Evolutionary conservation across 2,329 filamentous ascomycete genomes (phyloP).

Genomic region (Neofusicoccum laricinum): DNA sequence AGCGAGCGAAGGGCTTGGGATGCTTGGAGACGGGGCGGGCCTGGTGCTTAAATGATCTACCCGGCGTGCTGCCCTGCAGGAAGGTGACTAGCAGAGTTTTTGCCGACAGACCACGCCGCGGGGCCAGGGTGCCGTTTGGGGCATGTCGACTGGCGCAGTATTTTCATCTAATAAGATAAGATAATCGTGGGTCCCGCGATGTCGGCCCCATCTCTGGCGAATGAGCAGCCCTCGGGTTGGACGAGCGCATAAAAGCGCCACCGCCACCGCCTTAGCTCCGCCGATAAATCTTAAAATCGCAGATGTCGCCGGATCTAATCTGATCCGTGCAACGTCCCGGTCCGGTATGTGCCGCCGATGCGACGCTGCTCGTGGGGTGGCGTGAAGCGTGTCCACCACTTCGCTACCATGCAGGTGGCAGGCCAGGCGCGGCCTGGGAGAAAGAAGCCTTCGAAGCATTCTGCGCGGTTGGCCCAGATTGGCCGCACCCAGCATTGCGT

Average conservation of each 20-base stretch:
- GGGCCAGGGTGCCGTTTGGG: background rate
- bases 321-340: background rate
- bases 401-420: background rate
- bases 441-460: too few species aligned
- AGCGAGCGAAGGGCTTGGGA: background rate
- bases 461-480: too few species aligned
- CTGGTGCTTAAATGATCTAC: conserved; percentile 1
- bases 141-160: background rate
- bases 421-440: background rate
- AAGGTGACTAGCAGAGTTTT: background rate
- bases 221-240: background rate
- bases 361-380: conserved; percentile 1
- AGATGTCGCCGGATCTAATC: conserved; percentile 9
- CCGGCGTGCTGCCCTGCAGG: background rate
- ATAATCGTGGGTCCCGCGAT: background rate
- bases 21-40: background rate
- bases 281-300: background rate
- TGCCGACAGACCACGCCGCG: background rate
- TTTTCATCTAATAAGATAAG: conserved; percentile 15
- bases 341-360: background rate
- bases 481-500: too few species aligned
- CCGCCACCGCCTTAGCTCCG: background rate
- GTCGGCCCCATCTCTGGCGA: background rate
- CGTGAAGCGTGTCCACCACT: too few species aligned
- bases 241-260: background rate